These are phyloP conservation scores for Gentiana macrophylla DNA, from an alignment of 257 asterid genomes.

Conservation along the genomic window DNA sequence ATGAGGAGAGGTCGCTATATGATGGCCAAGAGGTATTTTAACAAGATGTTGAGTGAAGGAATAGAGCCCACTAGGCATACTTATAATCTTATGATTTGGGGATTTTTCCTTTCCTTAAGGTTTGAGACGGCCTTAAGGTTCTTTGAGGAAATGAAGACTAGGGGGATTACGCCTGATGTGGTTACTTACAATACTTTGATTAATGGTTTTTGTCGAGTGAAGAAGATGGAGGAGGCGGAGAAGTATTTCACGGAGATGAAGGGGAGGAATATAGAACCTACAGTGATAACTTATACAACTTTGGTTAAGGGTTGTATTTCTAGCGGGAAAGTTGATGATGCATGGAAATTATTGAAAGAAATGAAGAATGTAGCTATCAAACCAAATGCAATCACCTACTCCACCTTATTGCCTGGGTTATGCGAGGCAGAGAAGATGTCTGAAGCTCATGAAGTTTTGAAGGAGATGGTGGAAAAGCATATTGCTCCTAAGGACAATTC, in stretches of 20 bases:
- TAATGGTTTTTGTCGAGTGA: slow-evolving; percentile 52
- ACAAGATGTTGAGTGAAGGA: slow-evolving; percentile 72
- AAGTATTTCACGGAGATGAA: slow-evolving; percentile 81
- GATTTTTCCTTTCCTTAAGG: slow-evolving; percentile 59
- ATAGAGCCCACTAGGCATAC: slow-evolving; percentile 75
- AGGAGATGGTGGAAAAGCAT: slow-evolving; percentile 67
- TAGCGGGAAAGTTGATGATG: slow-evolving; percentile 60
- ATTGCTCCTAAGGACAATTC: slow-evolving; percentile 55
- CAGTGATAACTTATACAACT: slow-evolving; percentile 62
- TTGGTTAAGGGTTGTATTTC: slow-evolving; percentile 75
- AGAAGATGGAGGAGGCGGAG: slow-evolving; percentile 76
- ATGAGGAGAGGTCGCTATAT: slow-evolving; percentile 63
- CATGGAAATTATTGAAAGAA: slow-evolving; percentile 65
- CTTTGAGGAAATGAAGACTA: slow-evolving; percentile 81
- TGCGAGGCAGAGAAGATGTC: slow-evolving; percentile 72
- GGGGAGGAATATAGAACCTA: slow-evolving; percentile 64
- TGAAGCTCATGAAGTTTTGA: slow-evolving; percentile 49
- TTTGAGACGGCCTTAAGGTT: slow-evolving; percentile 60
- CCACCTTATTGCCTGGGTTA: slow-evolving; percentile 74
- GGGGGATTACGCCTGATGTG: slow-evolving; percentile 51
- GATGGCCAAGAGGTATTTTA: slow-evolving; percentile 86
- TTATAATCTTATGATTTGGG: slow-evolving; percentile 73
- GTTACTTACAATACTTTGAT: slow-evolving; percentile 81
- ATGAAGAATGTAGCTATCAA: slow-evolving; percentile 66
- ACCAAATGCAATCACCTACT: slow-evolving; percentile 69